Evolutionary conservation across 73 alveolate species (phyloP).

Genomic region (Symbiodinium natans): DNA sequence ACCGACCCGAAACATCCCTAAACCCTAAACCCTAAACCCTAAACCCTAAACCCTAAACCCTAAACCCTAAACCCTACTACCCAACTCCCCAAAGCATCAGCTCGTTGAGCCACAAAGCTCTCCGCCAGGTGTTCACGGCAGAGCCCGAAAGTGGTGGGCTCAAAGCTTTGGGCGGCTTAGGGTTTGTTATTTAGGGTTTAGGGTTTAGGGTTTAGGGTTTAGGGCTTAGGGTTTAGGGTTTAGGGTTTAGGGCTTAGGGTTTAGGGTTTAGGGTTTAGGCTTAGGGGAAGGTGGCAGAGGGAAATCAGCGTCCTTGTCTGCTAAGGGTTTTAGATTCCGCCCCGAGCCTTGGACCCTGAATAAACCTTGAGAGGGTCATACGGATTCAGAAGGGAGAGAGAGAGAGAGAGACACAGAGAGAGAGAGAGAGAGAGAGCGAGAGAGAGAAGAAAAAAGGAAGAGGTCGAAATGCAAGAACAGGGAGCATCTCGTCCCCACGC

Average conservation of each 20-base stretch:
- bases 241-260: background rate
- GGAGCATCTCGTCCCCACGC: no score
- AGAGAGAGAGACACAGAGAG: no score
- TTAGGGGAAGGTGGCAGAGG: no score
- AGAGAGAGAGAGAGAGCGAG: no score
- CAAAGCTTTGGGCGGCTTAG: no score
- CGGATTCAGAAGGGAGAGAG: no score
- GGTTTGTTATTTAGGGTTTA: background rate
- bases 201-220: background rate
- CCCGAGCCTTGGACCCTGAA: no score
- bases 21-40: background rate
- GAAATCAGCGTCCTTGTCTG: no score
- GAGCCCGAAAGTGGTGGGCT: conserved; percentile 32
- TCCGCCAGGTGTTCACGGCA: conserved; percentile 32
- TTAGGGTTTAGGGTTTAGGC: background rate
- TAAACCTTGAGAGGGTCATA: no score
- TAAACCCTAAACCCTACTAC: background rate
- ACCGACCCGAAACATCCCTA: background rate
- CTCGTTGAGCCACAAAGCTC: background rate
- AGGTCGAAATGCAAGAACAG: no score
- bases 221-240: background rate
- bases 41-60: background rate
- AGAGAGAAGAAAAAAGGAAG: no score
- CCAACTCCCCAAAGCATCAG: background rate
- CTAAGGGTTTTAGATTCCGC: no score